A percentile compares a stretch with the other conserved stretches of the same genome.
Evolutionary conservation across 2,329 filamentous ascomycete species (phyloP).

Genomic region (Byssochlamys sp.): DNA sequence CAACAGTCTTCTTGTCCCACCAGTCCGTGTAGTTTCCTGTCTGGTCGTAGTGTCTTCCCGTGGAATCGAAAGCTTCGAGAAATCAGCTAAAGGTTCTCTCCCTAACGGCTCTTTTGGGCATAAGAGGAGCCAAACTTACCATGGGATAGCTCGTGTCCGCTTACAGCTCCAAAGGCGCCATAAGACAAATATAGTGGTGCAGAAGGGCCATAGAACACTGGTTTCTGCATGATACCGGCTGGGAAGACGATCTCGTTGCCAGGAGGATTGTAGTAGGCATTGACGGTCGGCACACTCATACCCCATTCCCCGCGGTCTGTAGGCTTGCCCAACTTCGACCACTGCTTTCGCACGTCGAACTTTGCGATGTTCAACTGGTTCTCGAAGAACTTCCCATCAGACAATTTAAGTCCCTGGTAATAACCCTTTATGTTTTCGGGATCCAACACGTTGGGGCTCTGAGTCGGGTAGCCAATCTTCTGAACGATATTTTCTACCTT

Average conservation of each 20-base stretch:
- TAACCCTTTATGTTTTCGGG: slow-evolving; percentile 47
- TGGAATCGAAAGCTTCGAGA: slow-evolving; percentile 52
- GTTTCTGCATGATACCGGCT: slow-evolving; percentile 60
- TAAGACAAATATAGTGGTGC: slow-evolving; percentile 58
- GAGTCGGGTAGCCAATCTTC: slow-evolving; percentile 59
- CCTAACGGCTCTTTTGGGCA: background rate
- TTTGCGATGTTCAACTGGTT: slow-evolving; percentile 47
- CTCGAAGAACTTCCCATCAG: slow-evolving; percentile 44
- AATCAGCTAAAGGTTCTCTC: background rate
- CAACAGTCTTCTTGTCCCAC: slow-evolving; percentile 54
- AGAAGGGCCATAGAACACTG: slow-evolving; percentile 51
- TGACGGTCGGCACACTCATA: slow-evolving; percentile 53
- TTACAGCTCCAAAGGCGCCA: slow-evolving; percentile 58
- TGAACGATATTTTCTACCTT: slow-evolving; percentile 60
- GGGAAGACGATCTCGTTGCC: slow-evolving; percentile 63
- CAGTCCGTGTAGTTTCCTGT: slow-evolving; percentile 57
- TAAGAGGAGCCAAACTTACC: slow-evolving; percentile 17
- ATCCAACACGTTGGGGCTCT: slow-evolving; percentile 53
- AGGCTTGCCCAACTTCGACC: slow-evolving; percentile 51
- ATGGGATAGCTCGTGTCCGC: slow-evolving; percentile 61
- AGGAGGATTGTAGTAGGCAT: slow-evolving; percentile 56
- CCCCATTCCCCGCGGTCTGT: slow-evolving; percentile 52
- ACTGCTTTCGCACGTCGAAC: slow-evolving; percentile 42
- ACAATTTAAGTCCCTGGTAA: slow-evolving; percentile 47
- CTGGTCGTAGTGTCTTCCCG: slow-evolving; percentile 55